A percentile compares a stretch with the other conserved stretches of the same genome.
These are phyloP conservation scores for Tylopilus balloui DNA, from an alignment of 768 basidiomycete species.

Conservation along the genomic window DNA sequence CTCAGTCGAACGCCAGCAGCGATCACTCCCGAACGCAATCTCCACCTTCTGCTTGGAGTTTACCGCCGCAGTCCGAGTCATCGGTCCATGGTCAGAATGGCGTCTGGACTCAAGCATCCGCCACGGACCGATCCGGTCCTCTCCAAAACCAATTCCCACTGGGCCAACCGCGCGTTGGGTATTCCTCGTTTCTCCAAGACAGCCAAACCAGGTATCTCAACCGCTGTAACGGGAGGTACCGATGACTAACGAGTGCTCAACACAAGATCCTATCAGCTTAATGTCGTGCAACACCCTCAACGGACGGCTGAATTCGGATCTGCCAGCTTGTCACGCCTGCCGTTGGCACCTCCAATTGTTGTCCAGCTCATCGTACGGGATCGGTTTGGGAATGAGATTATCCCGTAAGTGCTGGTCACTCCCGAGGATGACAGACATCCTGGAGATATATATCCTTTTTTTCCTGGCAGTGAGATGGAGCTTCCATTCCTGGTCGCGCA, in stretches of 20 bases:
- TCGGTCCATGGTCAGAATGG: constrained; percentile 22
- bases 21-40: constrained; percentile 47
- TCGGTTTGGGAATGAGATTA: constrained; percentile 60
- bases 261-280: constrained; percentile 67
- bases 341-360: constrained; percentile 80
- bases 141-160: constrained; percentile 34
- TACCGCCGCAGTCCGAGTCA: constrained; percentile 36
- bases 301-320: constrained; percentile 79
- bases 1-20: constrained; percentile 36
- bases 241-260: constrained; percentile 18
- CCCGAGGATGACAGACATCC: constrained; percentile 15
- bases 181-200: constrained; percentile 54
- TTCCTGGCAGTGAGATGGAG: constrained; percentile 65
- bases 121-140: constrained; percentile 32
- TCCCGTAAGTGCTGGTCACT: constrained; percentile 60
- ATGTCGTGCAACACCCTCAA: constrained; percentile 81
- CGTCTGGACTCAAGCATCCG: constrained; percentile 26
- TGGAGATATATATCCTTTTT: constrained; percentile 21
- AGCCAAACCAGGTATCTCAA: constrained; percentile 47
- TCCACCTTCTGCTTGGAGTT: constrained; percentile 40
- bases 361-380: constrained; percentile 76
- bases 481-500: constrained; percentile 86
- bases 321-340: constrained; percentile 69
- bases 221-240: constrained; percentile 8
- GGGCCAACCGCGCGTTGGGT: constrained; percentile 50